Percentiles rank a stretch among this genome's conserved stretches.
Evolutionary conservation across 202 grass and related monocot species (phyloP).

Genomic region (Setaria viridis): DNA sequence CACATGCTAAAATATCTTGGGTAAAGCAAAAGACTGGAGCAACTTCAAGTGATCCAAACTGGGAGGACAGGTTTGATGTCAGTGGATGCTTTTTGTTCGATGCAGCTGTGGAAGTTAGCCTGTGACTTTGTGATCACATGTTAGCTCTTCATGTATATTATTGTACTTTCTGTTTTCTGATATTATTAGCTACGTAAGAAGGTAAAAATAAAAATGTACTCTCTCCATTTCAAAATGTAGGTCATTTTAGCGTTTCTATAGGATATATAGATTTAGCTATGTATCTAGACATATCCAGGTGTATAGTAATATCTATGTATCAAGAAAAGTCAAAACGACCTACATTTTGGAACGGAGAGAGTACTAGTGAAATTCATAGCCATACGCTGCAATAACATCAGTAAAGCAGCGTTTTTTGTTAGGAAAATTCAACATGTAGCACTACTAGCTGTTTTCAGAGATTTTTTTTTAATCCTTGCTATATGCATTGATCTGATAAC

Average conservation of each 20-base stretch:
- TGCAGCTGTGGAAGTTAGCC: conserved; percentile 33
- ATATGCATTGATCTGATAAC: neutral
- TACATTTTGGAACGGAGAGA: too few species aligned
- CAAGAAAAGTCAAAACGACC: too few species aligned
- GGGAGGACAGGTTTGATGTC: conserved; percentile 45
- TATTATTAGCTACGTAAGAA: conserved; percentile 11
- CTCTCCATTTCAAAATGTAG: too few species aligned
- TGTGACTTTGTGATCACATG: conserved; percentile 43
- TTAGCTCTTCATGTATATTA: conserved; percentile 34
- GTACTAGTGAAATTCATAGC: neutral
- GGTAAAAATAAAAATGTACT: conserved; percentile 14
- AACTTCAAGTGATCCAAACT: conserved; percentile 58
- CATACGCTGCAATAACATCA: neutral
- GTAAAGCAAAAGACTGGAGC: conserved; percentile 21
- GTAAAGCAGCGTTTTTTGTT: neutral
- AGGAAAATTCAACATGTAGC: neutral
- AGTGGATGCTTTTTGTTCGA: conserved; percentile 42
- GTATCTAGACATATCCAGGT: too few species aligned
- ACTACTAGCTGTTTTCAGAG: neutral
- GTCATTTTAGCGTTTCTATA: too few species aligned
- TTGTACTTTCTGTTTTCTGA: conserved; percentile 40
- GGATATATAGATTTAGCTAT: too few species aligned
- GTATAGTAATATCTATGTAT: too few species aligned
- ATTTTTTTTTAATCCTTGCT: neutral
- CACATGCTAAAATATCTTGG: conserved; percentile 48